Base-by-base conservation (phyloP, 345 rosid genomes). In the Iberis pinnata region DNA sequence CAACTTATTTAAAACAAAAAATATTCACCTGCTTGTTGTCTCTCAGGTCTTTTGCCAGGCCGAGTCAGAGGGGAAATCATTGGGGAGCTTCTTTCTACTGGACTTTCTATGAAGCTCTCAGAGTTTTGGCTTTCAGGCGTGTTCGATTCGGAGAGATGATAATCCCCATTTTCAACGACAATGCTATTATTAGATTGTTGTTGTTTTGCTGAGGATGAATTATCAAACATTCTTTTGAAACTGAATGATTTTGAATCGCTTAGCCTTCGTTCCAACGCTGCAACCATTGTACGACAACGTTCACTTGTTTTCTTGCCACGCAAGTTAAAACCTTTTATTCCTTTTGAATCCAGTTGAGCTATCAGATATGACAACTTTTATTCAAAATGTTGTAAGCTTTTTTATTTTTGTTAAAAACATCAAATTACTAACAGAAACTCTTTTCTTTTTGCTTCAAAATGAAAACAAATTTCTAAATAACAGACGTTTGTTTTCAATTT, bases 231-330 rank as follows among this genome's bases (percentile, higher is more conserved):
- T 60, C 59, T 71, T 53, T 63, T 75, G 39, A 73, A 36, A 18
- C 58, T 32, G 65, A 76, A 75, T 33, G 95, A 80, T 65, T 43
- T 75, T 1, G 78, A 75, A 59, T 63, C 58, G 76, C 76, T 82
- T 9, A 39, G 56, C 42, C 74, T 73, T n/a, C 74, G 79, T 27
- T 72, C 73, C 26, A 84, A 68, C 37, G 93, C 73, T 42, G 76
- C 73, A 59, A 84, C 88, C 94, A 88, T 88, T 53, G 62, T 67
- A 60, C 72, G 60, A 59, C 65, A 58, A 58, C 60, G 70, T 58
- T 66, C 70, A 27, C 65, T 59, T 29, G 60, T 51, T 58, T 66
- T 66, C 70, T 58, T 66, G 53, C 65, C 55, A n/a, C n/a, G n/a
- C n/a, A n/a, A n/a, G n/a, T n/a, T n/a, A 44, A 66, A 66, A 3